These are phyloP conservation scores for Davidsoniella virescens DNA, from an alignment of 2,329 filamentous ascomycete species.

Conservation along the genomic window DNA sequence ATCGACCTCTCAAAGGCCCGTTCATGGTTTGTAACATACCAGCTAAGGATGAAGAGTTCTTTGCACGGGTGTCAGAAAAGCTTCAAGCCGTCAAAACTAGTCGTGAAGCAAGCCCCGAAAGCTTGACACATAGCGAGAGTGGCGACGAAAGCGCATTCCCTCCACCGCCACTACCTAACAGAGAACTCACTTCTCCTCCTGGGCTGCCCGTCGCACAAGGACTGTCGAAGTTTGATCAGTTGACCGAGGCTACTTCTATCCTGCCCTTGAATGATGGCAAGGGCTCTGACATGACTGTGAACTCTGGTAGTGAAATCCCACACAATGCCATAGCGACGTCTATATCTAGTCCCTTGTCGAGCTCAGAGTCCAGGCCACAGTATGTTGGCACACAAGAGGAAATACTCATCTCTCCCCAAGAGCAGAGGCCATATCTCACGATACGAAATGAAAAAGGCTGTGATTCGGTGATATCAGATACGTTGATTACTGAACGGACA, in stretches of 20 bases:
- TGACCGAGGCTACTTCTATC: no score
- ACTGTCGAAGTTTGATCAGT: no score
- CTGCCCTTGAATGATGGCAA: no score
- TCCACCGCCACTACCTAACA: conserved; percentile 13
- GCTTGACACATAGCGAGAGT: conserved; percentile 1
- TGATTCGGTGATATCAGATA: neutral
- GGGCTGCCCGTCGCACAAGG: no score
- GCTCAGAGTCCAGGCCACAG: neutral
- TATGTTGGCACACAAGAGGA: neutral
- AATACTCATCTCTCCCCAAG: neutral
- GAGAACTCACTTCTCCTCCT: neutral
- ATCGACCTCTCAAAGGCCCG: conserved; percentile 33
- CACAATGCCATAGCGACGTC: no score
- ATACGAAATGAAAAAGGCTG: no score
- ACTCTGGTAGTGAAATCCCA: no score
- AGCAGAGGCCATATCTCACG: no score
- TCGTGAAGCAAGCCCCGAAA: conserved; percentile 20
- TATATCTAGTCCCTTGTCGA: neutral
- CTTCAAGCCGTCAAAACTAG: conserved; percentile 32
- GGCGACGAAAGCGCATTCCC: conserved; percentile 1
- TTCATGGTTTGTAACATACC: conserved; percentile 39
- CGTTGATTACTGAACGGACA: neutral
- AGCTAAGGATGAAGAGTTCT: conserved; percentile 38
- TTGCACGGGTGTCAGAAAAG: conserved; percentile 32
- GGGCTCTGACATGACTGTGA: no score